Evolutionary conservation across 495 filamentous ascomycete genomes (phyloP).

Genomic region (Aspergillus ellipticus): DNA sequence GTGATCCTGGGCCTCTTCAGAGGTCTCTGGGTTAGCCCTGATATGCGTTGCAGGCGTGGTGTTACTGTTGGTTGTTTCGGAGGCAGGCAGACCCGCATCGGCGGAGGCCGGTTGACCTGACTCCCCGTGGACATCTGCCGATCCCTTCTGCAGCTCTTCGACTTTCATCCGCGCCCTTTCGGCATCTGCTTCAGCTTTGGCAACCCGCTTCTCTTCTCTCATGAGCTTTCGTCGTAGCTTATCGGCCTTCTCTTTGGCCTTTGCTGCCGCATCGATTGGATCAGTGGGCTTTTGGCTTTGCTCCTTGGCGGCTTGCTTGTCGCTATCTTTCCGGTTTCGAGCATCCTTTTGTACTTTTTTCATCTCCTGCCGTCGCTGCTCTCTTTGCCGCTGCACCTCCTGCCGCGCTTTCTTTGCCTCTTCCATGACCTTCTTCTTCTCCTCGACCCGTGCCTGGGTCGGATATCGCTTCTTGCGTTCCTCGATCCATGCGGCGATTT

Average conservation of each 20-base stretch:
- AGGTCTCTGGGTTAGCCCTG: neutral
- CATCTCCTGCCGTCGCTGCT: conserved; percentile 25
- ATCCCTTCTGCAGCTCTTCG: conserved; percentile 30
- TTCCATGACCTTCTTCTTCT: conserved; percentile 44
- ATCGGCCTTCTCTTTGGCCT: conserved; percentile 48
- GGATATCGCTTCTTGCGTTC: conserved; percentile 77
- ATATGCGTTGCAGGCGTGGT: neutral
- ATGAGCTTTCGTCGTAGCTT: conserved; percentile 45
- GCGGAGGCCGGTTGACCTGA: neutral
- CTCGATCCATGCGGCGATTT: conserved; percentile 74
- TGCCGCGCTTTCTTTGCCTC: conserved; percentile 40
- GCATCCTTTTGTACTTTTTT: conserved; percentile 30
- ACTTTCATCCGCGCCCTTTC: conserved; percentile 39
- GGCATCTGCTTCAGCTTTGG: conserved; percentile 46
- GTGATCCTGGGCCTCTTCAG: conserved; percentile 10
- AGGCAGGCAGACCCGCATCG: neutral
- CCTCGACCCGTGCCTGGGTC: conserved; percentile 59
- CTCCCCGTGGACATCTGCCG: conserved; percentile 4
- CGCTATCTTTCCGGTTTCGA: conserved; percentile 22
- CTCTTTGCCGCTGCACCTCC: conserved; percentile 24
- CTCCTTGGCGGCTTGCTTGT: conserved; percentile 22
- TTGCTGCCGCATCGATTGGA: conserved; percentile 34
- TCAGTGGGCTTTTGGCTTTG: conserved; percentile 25
- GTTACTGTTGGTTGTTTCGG: neutral
- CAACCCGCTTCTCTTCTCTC: conserved; percentile 45